These are phyloP conservation scores for Ogataea glucozyma DNA, from an alignment of 805 yeast genomes.

Conservation along the genomic window DNA sequence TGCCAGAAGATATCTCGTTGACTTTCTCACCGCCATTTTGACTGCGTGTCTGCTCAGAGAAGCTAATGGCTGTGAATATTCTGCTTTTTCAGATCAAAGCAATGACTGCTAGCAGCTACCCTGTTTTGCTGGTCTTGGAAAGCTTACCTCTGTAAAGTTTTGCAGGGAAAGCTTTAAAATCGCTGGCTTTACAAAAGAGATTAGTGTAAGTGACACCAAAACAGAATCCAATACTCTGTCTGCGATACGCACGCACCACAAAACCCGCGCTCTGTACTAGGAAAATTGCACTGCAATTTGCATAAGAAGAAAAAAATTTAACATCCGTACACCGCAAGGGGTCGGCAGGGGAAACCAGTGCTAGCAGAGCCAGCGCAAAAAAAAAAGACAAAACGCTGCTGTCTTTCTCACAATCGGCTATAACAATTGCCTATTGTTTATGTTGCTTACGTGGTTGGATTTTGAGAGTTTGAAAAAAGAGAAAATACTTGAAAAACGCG, in stretches of 20 bases:
- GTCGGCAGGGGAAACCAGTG: no score
- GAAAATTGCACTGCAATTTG: not conserved
- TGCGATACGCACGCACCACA: constrained; percentile 2
- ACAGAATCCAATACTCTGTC: no score
- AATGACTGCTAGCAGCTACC: not conserved
- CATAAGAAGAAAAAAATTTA: not conserved
- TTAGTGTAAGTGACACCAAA: constrained; percentile 4
- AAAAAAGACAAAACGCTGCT: not conserved
- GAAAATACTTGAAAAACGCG: no score
- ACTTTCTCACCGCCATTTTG: constrained; percentile 24
- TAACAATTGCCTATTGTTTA: no score
- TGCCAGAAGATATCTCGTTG: constrained; percentile 26
- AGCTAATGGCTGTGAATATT: no score
- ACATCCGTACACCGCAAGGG: constrained; percentile 6
- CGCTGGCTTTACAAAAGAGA: not conserved
- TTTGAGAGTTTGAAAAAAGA: no score
- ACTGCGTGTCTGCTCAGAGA: constrained; percentile 4
- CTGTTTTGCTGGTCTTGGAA: not conserved
- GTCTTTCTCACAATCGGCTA: not conserved
- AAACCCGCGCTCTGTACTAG: constrained; percentile 6
- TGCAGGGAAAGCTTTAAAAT: not conserved
- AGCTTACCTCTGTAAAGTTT: not conserved
- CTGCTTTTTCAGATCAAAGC: not conserved
- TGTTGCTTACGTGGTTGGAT: no score
- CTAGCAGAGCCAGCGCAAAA: no score